Base-by-base conservation (phyloP, 495 filamentous ascomycete genomes). In the Penicillium longicatenatum region DNA sequence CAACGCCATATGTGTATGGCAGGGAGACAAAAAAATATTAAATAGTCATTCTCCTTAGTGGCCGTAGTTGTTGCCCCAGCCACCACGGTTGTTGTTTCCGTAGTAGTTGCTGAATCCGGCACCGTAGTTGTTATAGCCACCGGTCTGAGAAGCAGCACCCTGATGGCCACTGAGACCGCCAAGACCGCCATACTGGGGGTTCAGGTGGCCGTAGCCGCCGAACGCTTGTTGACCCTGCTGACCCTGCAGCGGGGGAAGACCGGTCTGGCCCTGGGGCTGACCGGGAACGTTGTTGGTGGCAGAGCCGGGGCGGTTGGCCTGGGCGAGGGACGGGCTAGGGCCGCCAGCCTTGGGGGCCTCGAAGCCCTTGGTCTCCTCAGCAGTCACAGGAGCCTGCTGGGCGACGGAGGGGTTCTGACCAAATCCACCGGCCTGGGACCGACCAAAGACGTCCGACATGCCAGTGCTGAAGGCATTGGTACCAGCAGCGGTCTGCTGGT, bases 251-350 rank as follows among this genome's bases (percentile, higher is more conserved):
- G 89, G 89, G 26, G 90, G 91, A 45, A 93, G 79, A 30, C 88
- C 84, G 46, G 73, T 72, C 61, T 82, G 80, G 35, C 70, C 75
- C 62, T 78, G 74, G 50, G 80, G 73, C 69, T 91, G 89, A 7
- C 82, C 83, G 17, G 84, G 82, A 14, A 80, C 81, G 59, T 81
- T 86, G 72, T 92, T 94, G 14, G 88, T 86, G 14, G 92, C 91
- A 31, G 92, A 96, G 19, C 90, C 91, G 16, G 92, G 92, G 55
- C 92, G 89, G 65, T 79, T 79, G 35, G 90, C 87, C 64, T 90
- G 89, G 29, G 84, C 86, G 26, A 96, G 83, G 7, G 91, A 91
- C 29, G 92, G 92, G 72, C 91, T 95, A 3, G 92, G 92, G 6
- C 90, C 91, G 42, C 82, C 81, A 33, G 85, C 75, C 64, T 95